Evolutionary conservation across 2,329 filamentous ascomycete species (phyloP), one percentile per base, ranked within the genome.

Genomic region (Pseudocercospora macadamiae): DNA sequence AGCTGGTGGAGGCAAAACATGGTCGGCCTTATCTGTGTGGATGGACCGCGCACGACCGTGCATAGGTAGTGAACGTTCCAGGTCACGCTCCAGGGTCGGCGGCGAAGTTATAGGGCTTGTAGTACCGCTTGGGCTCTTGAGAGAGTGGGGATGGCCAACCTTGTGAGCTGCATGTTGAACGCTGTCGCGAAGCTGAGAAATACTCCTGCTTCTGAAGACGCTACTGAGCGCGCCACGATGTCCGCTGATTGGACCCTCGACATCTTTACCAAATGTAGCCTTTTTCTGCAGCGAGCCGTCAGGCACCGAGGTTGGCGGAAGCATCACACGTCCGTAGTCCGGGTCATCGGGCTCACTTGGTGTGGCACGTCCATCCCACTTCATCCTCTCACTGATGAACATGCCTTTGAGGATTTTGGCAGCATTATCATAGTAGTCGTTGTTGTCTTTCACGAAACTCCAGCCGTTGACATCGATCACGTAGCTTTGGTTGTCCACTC

Each of bases 401-500:
- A 96, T 90, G 5, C 95, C 88, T 70, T 88, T 90, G 52, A 99
- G 79, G 49, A 97, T 96, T 60, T 82, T 87, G 19, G 95, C 87
- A 67, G 89, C 95, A 70, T 91, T 91, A 70, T 97, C 90, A 73
- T 99, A 99, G 75, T 99, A 99, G 61, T 96, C 93, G 63, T 97
- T 93, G 69, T 99, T 99, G 74, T 99, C 96, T 74, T 99, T 99
- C 74, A 99, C 95, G 70, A 99, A 99, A 72, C 93, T 97, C 96
- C 96, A 99, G 10, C 95, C 95, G 74, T 99, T 99, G 68, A 99
- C 95, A 70, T 99, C 95, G 66, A 99, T 99, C 49, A 99, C 95
- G 76, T 91, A 99, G 73, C 93, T 97, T 74, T 91, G 91, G 14
- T 92, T 91, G 51, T 86, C 88, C 10, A 93, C 91, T 25, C 96